A percentile compares a stretch with the other conserved stretches of the same genome.
phyloP scores from a whole-genome alignment of 1,139 yeast species.

The Hyphopichia wangnamkhiaoensis region DNA sequence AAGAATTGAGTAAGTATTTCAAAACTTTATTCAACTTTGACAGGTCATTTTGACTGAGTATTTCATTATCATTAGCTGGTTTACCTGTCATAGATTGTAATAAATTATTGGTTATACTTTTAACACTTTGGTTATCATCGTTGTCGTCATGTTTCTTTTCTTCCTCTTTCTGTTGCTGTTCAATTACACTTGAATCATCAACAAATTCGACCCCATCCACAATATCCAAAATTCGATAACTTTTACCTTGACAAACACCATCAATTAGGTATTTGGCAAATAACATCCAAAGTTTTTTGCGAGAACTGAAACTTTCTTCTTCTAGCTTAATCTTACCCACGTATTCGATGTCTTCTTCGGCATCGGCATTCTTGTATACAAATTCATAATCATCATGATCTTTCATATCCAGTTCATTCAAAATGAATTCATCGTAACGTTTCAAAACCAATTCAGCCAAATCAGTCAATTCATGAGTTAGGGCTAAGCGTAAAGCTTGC shows the following conservation, averaged over 20 bases:
- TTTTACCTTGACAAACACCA: conserved; percentile 29
- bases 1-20: conserved; percentile 26
- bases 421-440: conserved; percentile 30
- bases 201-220: conserved; percentile 12
- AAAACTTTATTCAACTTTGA: conserved; percentile 22
- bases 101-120: conserved; percentile 10
- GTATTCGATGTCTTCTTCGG: conserved; percentile 15
- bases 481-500: conserved; percentile 77
- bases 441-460: conserved; percentile 47
- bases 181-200: not conserved
- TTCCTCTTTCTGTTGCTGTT: not conserved
- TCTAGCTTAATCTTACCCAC: conserved; percentile 31
- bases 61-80: conserved; percentile 1
- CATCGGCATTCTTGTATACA: conserved; percentile 8
- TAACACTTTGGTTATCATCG: conserved; percentile 4
- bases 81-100: conserved; percentile 7
- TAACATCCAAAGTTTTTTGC: conserved; percentile 74
- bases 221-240: conserved; percentile 20
- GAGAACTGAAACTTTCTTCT: conserved; percentile 41
- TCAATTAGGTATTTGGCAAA: conserved; percentile 63
- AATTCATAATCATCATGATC: conserved; percentile 7
- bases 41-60: conserved; percentile 4
- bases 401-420: conserved; percentile 13
- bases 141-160: conserved; percentile 5
- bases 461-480: conserved; percentile 60